Base-by-base conservation (phyloP, 495 filamentous ascomycete genomes). In the Chaetomium tenue region DNA sequence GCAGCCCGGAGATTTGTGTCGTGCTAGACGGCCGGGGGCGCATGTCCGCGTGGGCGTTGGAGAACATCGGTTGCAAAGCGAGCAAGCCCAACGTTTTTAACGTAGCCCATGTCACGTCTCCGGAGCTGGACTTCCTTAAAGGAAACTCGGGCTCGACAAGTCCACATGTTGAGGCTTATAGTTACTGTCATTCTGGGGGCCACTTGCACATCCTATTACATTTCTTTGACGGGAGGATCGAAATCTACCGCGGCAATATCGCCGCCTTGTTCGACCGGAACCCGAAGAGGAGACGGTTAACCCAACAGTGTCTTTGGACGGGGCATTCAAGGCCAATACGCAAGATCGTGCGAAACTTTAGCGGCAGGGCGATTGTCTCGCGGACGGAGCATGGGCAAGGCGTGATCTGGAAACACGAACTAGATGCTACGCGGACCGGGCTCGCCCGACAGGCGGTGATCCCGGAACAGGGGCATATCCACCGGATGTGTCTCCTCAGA, bases 21-120 rank as follows among this genome's bases (percentile, higher is more conserved):
- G 87, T 93, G 3, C 80, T 96, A 58, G 93, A 99, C 75, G 88
- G 89, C 22, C 79, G 83, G 44, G 94, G 94, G 5, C 85, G 88
- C 68, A 92, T 98, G 91, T 91, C 90, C 53, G 94, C 93, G 0
- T 97, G 93, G 93, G 95, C 91, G 2, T 72, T 99, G 60, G 93
- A 98, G 74, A 91, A 93, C 71, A 83, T 97, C 26, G 91, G 92
- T 20, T 87, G 85, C 69, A 94, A 91, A 67, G 76, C 79, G 37
- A 85, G 82, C 66, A 84, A 87, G 65, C 82, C 83, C 3, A 82
- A 86, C 71, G 85, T 93, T 30, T 97, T 96, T 79, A 96, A 96
- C 68, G 86, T 98, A 69, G 87, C 91, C 7, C 90, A 96, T 73
- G 86, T 91, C 25, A 70, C 75, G 62, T 81, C 88, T 7, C 72